A percentile compares a stretch with the other conserved stretches of the same genome.
These are phyloP conservation scores for Davidsoniella australis DNA, from an alignment of 2,329 filamentous ascomycete species.

Conservation along the genomic window DNA sequence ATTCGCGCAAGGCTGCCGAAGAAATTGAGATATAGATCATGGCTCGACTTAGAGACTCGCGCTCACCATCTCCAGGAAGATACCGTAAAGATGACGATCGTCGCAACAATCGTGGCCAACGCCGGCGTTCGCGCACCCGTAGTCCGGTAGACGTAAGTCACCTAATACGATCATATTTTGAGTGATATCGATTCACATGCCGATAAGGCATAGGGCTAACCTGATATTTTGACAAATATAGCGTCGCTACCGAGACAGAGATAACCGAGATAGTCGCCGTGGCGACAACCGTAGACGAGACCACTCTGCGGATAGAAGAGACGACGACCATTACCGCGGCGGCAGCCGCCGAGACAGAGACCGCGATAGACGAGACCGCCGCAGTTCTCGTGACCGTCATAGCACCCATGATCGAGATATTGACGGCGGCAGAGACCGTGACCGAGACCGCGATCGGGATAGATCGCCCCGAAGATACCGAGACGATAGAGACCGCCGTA, in stretches of 20 bases:
- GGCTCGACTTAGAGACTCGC: conserved; percentile 49
- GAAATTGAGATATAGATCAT: conserved; percentile 21
- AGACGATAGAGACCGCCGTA: conserved; percentile 44
- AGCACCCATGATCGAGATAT: conserved; percentile 44
- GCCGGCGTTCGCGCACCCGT: conserved; percentile 42
- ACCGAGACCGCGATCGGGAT: conserved; percentile 43
- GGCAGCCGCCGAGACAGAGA: conserved; percentile 33
- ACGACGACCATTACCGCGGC: conserved; percentile 47
- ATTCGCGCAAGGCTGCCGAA: conserved; percentile 11
- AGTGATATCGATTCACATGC: conserved; percentile 15
- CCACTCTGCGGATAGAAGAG: conserved; percentile 49
- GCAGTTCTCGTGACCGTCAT: conserved; percentile 35
- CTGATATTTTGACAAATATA: conserved; percentile 27
- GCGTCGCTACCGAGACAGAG: conserved; percentile 42
- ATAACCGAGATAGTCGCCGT: conserved; percentile 29
- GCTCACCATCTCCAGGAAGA: conserved; percentile 58
- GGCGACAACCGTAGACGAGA: conserved; percentile 49
- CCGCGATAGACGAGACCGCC: conserved; percentile 18
- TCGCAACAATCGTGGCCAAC: conserved; percentile 29
- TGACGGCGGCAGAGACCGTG: conserved; percentile 38
- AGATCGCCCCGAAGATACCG: conserved; percentile 31
- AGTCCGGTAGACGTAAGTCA: conserved; percentile 42
- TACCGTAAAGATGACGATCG: conserved; percentile 41
- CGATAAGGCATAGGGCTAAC: too few relatives aligned
- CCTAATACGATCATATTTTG: background rate